These are phyloP conservation scores for Xylariaceae sp. DNA, from an alignment of 2,329 filamentous ascomycete genomes.

Conservation along the genomic window DNA sequence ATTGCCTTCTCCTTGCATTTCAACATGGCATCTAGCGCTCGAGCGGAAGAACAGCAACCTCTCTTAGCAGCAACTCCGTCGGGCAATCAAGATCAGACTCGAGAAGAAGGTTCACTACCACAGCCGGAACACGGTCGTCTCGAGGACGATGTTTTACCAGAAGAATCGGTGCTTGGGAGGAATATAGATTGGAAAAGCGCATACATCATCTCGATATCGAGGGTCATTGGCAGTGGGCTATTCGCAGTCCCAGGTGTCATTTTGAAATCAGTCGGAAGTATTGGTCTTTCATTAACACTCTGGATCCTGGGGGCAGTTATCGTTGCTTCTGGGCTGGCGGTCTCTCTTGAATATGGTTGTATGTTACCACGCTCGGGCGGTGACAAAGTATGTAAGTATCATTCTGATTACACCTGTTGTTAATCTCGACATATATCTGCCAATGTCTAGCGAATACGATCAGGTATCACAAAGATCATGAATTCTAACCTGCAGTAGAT, in stretches of 20 bases:
- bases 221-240: conserved; percentile 67
- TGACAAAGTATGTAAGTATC: conserved; percentile 52
- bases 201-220: conserved; percentile 64
- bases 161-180: conserved; percentile 54
- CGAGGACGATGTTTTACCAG: conserved; percentile 57
- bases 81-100: neutral
- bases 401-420: too few species aligned
- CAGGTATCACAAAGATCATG: too few species aligned
- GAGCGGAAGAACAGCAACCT: conserved; percentile 8
- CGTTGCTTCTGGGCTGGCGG: conserved; percentile 56
- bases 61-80: conserved; percentile 1
- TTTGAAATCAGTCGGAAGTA: conserved; percentile 61
- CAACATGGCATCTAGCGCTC: conserved; percentile 1
- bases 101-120: conserved; percentile 16
- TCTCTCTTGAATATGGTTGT: conserved; percentile 64
- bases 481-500: conserved; percentile 27
- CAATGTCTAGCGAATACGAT: too few species aligned
- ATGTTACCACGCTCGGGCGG: conserved; percentile 69
- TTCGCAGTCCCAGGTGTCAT: conserved; percentile 70
- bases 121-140: conserved; percentile 32
- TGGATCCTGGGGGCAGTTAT: conserved; percentile 62
- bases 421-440: too few species aligned
- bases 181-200: conserved; percentile 60
- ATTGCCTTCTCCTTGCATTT: neutral
- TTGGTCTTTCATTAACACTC: conserved; percentile 57